A percentile compares a stretch with the other conserved stretches of the same genome.
phyloP scores from a whole-genome alignment of 768 basidiomycete genomes.

The Gyrodon lividus region DNA sequence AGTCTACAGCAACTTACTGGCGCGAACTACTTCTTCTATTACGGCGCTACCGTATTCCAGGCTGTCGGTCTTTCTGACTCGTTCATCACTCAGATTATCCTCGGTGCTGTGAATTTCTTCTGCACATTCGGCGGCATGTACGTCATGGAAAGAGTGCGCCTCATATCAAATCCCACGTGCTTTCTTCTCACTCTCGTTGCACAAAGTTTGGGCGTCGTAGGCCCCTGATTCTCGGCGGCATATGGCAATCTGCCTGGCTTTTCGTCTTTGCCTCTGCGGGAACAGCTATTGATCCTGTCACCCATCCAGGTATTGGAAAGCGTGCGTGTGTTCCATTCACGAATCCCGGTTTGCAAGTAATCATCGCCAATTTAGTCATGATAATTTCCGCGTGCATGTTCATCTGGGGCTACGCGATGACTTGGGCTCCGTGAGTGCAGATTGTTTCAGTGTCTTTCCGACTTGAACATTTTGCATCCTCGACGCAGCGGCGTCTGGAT shows the following conservation, averaged over 20 bases:
- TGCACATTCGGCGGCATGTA: conserved; percentile 75
- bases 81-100: conserved; percentile 71
- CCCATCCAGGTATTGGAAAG: conserved; percentile 50
- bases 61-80: conserved; percentile 67
- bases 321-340: conserved; percentile 33
- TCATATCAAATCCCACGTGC: not conserved
- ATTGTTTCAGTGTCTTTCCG: not conserved
- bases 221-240: conserved; percentile 65
- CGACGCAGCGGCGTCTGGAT: conserved; percentile 63
- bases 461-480: not conserved
- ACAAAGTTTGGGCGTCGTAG: conserved; percentile 58
- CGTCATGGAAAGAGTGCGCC: conserved; percentile 60
- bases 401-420: conserved; percentile 68
- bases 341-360: not conserved
- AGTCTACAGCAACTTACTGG: conserved; percentile 72
- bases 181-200: not conserved
- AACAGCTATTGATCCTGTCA: conserved; percentile 54
- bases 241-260: conserved; percentile 71
- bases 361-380: conserved; percentile 41
- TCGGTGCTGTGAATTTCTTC: conserved; percentile 70
- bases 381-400: conserved; percentile 70
- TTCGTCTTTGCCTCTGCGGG: conserved; percentile 75
- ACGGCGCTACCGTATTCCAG: conserved; percentile 62
- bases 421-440: conserved; percentile 56
- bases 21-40: conserved; percentile 71